phyloP scores from a whole-genome alignment of 768 basidiomycete genomes.

The Mrakia gelida region DNA sequence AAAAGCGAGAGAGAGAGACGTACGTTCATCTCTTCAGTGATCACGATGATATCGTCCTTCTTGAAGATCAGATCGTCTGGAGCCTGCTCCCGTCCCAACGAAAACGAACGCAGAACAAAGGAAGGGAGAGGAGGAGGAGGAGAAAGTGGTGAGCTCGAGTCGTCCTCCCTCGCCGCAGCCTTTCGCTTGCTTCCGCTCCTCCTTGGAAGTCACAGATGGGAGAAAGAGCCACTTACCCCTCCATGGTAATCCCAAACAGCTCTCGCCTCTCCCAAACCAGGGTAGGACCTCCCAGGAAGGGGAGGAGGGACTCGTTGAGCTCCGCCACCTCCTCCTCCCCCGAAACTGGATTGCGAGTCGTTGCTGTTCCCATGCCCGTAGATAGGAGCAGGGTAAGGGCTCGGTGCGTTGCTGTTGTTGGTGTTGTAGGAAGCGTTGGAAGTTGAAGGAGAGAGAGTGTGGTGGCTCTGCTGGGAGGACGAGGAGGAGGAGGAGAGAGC shows the following conservation, averaged over 20 bases:
- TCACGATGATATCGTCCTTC: constrained; percentile 23
- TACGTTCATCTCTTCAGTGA: constrained; percentile 25
- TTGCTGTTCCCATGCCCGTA: constrained; percentile 5
- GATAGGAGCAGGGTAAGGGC: constrained; percentile 19
- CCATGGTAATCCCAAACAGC: constrained; percentile 19
- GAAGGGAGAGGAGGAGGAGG: background rate
- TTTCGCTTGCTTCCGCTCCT: too few species aligned
- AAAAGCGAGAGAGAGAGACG: background rate
- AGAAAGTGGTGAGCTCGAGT: constrained; percentile 2
- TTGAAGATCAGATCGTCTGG: constrained; percentile 22
- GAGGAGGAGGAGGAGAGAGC: background rate
- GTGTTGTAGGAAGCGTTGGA: background rate
- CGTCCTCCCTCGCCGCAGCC: background rate
- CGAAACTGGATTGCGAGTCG: background rate
- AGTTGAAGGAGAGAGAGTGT: background rate
- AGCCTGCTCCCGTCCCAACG: background rate
- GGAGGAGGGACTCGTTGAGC: constrained; percentile 1
- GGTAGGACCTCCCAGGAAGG: background rate
- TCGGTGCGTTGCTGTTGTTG: too few species aligned
- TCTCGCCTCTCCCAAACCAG: constrained; percentile 8
- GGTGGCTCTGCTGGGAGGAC: background rate
- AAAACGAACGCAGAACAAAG: background rate
- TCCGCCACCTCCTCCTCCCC: background rate
- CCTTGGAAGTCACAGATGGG: too few species aligned
- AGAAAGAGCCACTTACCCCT: background rate